Evolutionary conservation across 495 filamentous ascomycete genomes (phyloP).

Genomic region (Glonium stellatum): DNA sequence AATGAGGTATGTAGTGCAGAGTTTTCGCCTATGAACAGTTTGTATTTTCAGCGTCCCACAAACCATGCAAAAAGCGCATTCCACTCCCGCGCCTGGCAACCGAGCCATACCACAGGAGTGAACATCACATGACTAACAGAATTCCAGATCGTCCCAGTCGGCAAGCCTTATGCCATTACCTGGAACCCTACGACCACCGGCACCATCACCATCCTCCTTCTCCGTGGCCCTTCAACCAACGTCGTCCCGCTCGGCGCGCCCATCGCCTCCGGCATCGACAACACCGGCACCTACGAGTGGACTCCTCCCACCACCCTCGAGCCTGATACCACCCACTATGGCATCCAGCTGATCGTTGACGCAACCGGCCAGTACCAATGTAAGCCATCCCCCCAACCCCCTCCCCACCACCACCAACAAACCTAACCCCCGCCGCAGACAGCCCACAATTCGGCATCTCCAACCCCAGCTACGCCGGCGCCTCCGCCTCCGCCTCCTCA

Average conservation of each 20-base stretch:
- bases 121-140: neutral
- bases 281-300: slow-evolving; percentile 55
- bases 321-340: slow-evolving; percentile 46
- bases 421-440: slow-evolving; percentile 21
- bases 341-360: slow-evolving; percentile 59
- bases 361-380: slow-evolving; percentile 58
- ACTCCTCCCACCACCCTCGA: slow-evolving; percentile 45
- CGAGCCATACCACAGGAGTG: neutral
- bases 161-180: slow-evolving; percentile 53
- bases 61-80: neutral
- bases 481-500: neutral
- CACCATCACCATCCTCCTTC: slow-evolving; percentile 54
- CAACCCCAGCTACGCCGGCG: slow-evolving; percentile 33
- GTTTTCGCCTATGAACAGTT: neutral
- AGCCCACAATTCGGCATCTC: slow-evolving; percentile 62
- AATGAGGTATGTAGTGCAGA: slow-evolving; percentile 31
- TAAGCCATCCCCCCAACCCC: slow-evolving; percentile 3
- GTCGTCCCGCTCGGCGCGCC: slow-evolving; percentile 46
- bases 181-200: slow-evolving; percentile 50
- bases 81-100: neutral
- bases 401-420: neutral
- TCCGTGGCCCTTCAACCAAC: slow-evolving; percentile 54
- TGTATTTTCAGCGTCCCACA: neutral
- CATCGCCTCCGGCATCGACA: slow-evolving; percentile 50
- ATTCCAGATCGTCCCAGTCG: slow-evolving; percentile 43